phyloP scores from a whole-genome alignment of 495 filamentous ascomycete genomes.

The Cenococcum geophilum region DNA sequence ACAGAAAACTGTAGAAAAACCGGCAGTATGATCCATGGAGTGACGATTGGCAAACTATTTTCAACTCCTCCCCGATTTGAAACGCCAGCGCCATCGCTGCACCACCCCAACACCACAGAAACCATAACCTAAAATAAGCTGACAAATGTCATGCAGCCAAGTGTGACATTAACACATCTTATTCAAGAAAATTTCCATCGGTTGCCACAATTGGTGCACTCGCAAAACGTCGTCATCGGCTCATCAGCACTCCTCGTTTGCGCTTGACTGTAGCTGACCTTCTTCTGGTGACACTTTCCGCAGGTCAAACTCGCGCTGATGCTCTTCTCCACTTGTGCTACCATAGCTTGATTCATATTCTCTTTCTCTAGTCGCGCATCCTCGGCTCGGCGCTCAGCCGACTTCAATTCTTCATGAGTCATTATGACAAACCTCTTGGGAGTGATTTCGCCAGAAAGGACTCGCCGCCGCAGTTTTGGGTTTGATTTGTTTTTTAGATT shows the following conservation, averaged over 20 bases:
- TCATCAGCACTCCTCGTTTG: slow-evolving; percentile 94
- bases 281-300: slow-evolving; percentile 82
- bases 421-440: slow-evolving; percentile 68
- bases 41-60: background rate
- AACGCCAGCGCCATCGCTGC: background rate
- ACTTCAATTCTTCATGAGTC: slow-evolving; percentile 71
- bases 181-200: slow-evolving; percentile 58
- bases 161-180: background rate
- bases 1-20: background rate
- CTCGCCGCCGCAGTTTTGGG: slow-evolving; percentile 61
- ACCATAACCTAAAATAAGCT: background rate
- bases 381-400: slow-evolving; percentile 57
- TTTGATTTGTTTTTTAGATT: slow-evolving; percentile 93
- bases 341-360: slow-evolving; percentile 93
- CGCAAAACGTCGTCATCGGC: slow-evolving; percentile 79
- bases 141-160: background rate
- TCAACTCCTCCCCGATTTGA: background rate
- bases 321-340: slow-evolving; percentile 78
- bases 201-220: slow-evolving; percentile 68
- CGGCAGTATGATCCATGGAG: background rate
- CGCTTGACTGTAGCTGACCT: slow-evolving; percentile 90
- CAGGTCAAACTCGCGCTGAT: slow-evolving; percentile 83
- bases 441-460: slow-evolving; percentile 65
- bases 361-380: slow-evolving; percentile 70
- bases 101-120: background rate